phyloP scores from a whole-genome alignment of 1,284 basidiomycete genomes.

The Exobasidium cylindrosporum region DNA sequence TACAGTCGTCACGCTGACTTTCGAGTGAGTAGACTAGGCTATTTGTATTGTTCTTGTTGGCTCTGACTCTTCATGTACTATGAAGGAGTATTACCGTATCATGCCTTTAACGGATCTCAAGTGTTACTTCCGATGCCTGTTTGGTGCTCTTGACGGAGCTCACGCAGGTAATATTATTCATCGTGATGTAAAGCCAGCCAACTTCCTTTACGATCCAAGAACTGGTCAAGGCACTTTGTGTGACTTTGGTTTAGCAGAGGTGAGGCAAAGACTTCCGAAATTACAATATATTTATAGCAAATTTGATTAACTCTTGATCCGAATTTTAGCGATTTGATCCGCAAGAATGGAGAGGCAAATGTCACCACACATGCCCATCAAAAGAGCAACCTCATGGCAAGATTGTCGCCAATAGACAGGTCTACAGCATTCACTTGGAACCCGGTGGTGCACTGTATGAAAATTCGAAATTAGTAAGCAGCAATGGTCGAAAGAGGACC shows the following conservation, averaged over 20 bases:
- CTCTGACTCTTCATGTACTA: not conserved
- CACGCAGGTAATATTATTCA: constrained; percentile 88
- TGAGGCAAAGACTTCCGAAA: too few species aligned
- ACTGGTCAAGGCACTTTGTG: constrained; percentile 82
- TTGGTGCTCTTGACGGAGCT: constrained; percentile 83
- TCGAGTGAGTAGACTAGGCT: constrained; percentile 65
- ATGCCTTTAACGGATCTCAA: constrained; percentile 74
- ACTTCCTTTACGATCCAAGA: constrained; percentile 88
- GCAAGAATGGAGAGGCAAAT: constrained; percentile 49
- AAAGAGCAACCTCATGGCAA: constrained; percentile 39
- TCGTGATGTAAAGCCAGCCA: constrained; percentile 96
- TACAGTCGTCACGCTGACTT: constrained; percentile 91
- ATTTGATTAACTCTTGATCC: too few species aligned
- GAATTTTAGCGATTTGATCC: constrained; percentile 40
- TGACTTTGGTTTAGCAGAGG: constrained; percentile 76
- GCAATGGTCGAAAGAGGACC: constrained; percentile 11
- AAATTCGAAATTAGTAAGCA: not conserved
- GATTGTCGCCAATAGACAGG: constrained; percentile 38
- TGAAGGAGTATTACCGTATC: constrained; percentile 60
- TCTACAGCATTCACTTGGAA: constrained; percentile 39
- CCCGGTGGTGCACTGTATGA: constrained; percentile 35
- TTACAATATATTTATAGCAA: too few species aligned
- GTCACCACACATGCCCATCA: constrained; percentile 49
- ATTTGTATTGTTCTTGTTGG: not conserved
- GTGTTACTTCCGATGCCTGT: constrained; percentile 84